Conservation (phyloP, 2,329 filamentous ascomycete genomes). For the Paraphoma sp. region DNA sequence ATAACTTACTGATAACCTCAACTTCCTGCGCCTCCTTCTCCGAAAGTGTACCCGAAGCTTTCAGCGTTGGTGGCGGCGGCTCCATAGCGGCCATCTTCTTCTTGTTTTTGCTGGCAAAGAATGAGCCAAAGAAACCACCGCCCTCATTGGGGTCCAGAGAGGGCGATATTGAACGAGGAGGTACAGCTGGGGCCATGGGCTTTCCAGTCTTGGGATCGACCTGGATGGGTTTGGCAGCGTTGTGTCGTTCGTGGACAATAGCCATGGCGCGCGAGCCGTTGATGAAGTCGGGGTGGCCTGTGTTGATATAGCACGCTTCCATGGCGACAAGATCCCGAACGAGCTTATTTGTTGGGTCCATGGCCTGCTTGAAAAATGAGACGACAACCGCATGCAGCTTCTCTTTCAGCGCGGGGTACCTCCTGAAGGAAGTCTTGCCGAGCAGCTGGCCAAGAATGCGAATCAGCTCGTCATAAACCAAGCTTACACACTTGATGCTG, state of each 20-base stretch:
- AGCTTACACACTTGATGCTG: conserved; percentile 93
- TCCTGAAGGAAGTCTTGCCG: conserved; percentile 85
- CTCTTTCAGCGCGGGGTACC: conserved; percentile 95
- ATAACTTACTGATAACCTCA: conserved; percentile 91
- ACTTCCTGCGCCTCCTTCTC: conserved; percentile 96
- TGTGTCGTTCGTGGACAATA: conserved; percentile 93
- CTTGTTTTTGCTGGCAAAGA: conserved; percentile 99
- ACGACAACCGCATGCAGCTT: conserved; percentile 95
- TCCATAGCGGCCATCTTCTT: conserved; percentile 99
- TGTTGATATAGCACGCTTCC: conserved; percentile 98
- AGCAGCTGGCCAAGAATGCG: conserved; percentile 92
- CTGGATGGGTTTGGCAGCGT: conserved; percentile 81
- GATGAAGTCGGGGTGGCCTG: conserved; percentile 95
- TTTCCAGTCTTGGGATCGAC: conserved; percentile 99
- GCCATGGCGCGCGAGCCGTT: conserved; percentile 98
- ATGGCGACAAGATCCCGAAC: conserved; percentile 91
- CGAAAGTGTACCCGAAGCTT: conserved; percentile 90
- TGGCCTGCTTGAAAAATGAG: conserved; percentile 94
- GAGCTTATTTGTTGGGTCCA: conserved; percentile 98
- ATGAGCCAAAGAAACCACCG: conserved; percentile 92
- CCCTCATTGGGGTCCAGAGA: conserved; percentile 69
- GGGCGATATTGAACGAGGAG: conserved; percentile 77
- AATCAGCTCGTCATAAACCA: conserved; percentile 97
- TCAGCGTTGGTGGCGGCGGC: conserved; percentile 86
- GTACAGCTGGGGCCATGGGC: conserved; percentile 73